Conservation (phyloP, 176 grass and related monocot species). For the Oryza brachyantha region DNA sequence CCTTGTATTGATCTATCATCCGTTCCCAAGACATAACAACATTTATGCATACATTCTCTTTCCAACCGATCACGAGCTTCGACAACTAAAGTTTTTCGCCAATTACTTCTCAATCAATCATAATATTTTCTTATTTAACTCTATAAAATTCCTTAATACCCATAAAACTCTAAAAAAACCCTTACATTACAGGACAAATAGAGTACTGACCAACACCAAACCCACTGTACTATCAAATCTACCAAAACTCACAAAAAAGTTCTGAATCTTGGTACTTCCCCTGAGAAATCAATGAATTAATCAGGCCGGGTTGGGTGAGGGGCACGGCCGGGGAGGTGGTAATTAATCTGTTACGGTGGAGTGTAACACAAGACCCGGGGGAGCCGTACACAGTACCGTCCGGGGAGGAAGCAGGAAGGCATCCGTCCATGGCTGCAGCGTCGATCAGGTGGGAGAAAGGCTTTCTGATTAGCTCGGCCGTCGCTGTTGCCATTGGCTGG, state of each 20-base stretch:
- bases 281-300: background rate
- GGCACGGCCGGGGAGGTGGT: background rate
- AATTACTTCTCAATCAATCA: no score
- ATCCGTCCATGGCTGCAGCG: background rate
- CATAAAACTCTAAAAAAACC: no score
- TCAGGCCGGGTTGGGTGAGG: no score
- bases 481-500: constrained; percentile 38
- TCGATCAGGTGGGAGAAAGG: background rate
- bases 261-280: background rate
- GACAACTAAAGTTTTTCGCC: no score
- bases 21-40: no score
- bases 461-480: background rate
- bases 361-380: background rate
- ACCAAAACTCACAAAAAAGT: background rate
- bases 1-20: no score
- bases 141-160: no score
- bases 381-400: background rate
- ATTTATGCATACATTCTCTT: no score
- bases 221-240: background rate
- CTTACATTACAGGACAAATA: no score
- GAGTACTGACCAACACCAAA: no score
- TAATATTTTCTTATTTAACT: no score
- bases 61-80: no score
- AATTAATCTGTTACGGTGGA: background rate
- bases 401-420: background rate